Evolutionary conservation across 2,329 filamentous ascomycete species (phyloP), one percentile per base, ranked within the genome.

Genomic region (Botrytis galanthina): DNA sequence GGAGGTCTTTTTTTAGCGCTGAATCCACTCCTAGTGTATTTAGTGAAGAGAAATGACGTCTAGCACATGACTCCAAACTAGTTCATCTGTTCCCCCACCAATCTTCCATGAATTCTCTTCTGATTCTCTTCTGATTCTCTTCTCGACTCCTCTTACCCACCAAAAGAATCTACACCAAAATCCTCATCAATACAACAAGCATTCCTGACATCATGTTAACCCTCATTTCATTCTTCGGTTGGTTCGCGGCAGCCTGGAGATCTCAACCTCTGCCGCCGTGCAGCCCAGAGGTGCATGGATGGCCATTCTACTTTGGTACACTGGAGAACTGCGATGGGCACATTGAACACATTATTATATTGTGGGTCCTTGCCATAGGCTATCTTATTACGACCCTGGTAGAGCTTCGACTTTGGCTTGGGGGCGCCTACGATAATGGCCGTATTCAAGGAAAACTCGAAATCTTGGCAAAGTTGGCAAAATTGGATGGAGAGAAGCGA

Each of bases 361-460:
- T n/a, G 22, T 26, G 22, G 1, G 48, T 26, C 14, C 4, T n/a
- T 26, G 22, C 4, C 22, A 51, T 51, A 26, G 9, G 22, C 4
- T 51, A 14, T 51, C 8, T 51, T 4, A n/a, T 26, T 26, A 51
- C 14, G 46, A 9, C 46, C 3, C 22, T 48, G 46, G 0, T 10
- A 22, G 46, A 22, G 46, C 46, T 48, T 26, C 2, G 10, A 48
- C 4, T 48, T 22, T 48, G 46, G 20, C 20, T 20, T 3, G 46
- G 1, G 10, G 0, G 9, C 20, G 0, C 46, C 20, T n/a, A 29
- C 5, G 2, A 16, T 29, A 0, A 16, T 29, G n/a, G 54, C n/a
- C 2, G 7, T 20, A 2, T 0, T 3, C 3, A 32, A 20, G n/a
- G 7, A 32, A 32, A 4, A 32, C 16, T 16, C n/a, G 54, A 57